Base-by-base conservation (phyloP, 129 eudicot genomes). In the Glebionis coronaria region DNA sequence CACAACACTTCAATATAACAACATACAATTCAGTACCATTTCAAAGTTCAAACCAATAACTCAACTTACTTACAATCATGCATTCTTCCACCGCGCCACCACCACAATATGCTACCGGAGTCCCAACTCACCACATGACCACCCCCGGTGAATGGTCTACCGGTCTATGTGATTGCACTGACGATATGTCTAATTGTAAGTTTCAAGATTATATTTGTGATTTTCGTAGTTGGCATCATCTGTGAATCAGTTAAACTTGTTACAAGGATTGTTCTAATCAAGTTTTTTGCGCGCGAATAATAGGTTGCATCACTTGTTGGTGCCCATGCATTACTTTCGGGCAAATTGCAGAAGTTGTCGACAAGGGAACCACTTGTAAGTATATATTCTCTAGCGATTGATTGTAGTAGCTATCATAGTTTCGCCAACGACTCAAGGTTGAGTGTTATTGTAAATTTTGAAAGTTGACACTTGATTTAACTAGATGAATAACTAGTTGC, bases 161-260 rank as follows among this genome's bases (percentile, higher is more conserved):
- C 18, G 81, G 85, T 51, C 83, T 83, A 12, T 83, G 57, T 52
- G 85, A 60, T 55, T 83, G 94, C 73, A 63, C 63, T 55, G 70
- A 78, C 47, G 88, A 86, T 69, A 20, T 27, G 56, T 18, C 63
- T 14, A 76, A 65, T 60, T 86, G 94, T 86, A 78, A 71, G 38
- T 29, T 29, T 29, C 38, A 29, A 4, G 5, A 0, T 29, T 29
- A 29, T 29, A 29, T 4, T 29, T 29, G 38, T 29, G 0, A 28
- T 28, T 28, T 28, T 28, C 5, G 0, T 28, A 0, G 35, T 28
- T 28, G 35, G 35, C 35, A 28, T 28, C 35, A 5, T 28, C 5
- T 28, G 4, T 28, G 0, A 28, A 28, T 28, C 35, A 5, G 38
- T 4, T 29, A 29, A 1, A 29, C 38, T 29, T 29, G 38, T 29